Percentiles rank a stretch among this genome's conserved stretches.
Evolutionary conservation across 2,329 filamentous ascomycete species (phyloP).

Genomic region (Pseudogymnoascus sp.): DNA sequence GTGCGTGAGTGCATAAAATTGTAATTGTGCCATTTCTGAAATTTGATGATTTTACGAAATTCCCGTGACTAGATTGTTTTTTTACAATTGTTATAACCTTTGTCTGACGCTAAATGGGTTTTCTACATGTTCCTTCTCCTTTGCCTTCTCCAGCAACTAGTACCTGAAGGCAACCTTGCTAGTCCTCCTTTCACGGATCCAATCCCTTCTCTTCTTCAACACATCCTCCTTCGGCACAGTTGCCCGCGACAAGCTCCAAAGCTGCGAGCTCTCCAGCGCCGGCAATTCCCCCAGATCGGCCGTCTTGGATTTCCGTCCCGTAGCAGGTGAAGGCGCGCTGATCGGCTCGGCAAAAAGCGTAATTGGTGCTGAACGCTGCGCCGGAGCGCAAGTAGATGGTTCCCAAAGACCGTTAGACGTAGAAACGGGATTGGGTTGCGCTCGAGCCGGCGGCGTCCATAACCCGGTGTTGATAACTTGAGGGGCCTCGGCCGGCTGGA

Average conservation of each 20-base stretch:
- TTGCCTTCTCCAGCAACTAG: background rate
- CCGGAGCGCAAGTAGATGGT: background rate
- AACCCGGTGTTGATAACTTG: background rate
- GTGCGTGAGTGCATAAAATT: background rate
- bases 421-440: background rate
- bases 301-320: background rate
- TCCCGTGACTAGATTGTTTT: background rate
- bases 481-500: background rate
- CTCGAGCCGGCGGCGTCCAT: constrained; percentile 4
- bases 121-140: background rate
- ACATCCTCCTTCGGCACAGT: background rate
- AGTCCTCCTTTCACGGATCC: background rate
- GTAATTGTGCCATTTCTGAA: background rate
- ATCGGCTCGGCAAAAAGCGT: background rate
- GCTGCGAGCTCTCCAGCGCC: background rate
- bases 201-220: background rate
- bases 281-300: background rate
- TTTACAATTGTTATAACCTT: background rate
- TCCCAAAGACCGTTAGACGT: background rate
- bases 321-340: background rate
- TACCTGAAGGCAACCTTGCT: constrained; percentile 2
- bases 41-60: background rate
- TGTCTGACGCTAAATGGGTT: background rate
- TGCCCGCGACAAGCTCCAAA: background rate
- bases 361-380: background rate